These are phyloP conservation scores for Nitzschia sp. DNA, from an alignment of 108 stramenopile species.

Conservation along the genomic window DNA sequence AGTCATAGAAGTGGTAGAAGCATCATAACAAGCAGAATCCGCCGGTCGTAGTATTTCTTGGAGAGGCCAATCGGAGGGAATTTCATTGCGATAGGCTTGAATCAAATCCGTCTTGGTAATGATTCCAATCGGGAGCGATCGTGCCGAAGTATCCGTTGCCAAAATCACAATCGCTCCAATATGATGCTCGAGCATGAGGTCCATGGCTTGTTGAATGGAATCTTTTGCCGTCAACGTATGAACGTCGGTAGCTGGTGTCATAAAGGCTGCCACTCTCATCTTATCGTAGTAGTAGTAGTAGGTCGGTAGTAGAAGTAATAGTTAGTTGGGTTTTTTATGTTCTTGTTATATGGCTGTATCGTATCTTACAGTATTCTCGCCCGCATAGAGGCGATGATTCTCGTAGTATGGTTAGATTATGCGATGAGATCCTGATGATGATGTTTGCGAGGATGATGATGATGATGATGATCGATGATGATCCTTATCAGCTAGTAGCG, in stretches of 20 bases:
- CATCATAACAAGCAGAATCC: background rate
- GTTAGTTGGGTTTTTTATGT: too few species aligned
- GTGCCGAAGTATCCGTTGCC: background rate
- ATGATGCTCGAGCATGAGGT: slow-evolving; percentile 39
- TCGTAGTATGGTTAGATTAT: too few species aligned
- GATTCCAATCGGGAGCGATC: slow-evolving; percentile 36
- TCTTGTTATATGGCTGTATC: too few species aligned
- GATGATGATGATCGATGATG: too few species aligned
- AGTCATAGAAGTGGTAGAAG: too few species aligned
- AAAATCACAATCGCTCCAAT: slow-evolving; percentile 48
- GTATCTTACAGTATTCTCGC: too few species aligned
- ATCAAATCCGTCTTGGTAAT: slow-evolving; percentile 63
- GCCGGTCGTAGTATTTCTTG: slow-evolving; percentile 48
- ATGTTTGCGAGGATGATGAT: too few species aligned
- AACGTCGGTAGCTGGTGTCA: slow-evolving; percentile 50
- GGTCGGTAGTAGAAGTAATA: too few species aligned
- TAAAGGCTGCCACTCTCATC: slow-evolving; percentile 54
- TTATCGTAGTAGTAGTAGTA: too few species aligned
- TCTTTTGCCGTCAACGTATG: slow-evolving; percentile 37
- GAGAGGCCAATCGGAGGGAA: slow-evolving; percentile 10
- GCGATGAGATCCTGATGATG: too few species aligned
- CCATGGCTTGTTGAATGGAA: slow-evolving; percentile 41
- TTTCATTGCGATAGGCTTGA: slow-evolving; percentile 38
- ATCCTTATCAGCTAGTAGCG: too few species aligned
- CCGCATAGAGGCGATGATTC: too few species aligned